Base-by-base conservation (phyloP, 2,329 filamentous ascomycete species). In the Botryosphaeria dothidea region DNA sequence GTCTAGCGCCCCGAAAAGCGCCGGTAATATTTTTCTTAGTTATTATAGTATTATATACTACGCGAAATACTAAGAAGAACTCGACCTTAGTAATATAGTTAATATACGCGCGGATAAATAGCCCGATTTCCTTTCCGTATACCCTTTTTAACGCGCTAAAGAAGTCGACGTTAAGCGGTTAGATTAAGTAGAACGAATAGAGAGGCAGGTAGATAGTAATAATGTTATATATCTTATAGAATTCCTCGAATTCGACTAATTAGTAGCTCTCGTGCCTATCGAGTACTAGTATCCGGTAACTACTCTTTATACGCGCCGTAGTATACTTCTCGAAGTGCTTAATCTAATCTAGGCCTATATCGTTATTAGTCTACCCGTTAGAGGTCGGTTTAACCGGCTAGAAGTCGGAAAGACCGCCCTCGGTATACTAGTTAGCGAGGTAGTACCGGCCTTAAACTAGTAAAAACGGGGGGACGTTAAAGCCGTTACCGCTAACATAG, bases 101-200 rank as follows among this genome's bases (percentile, higher is more conserved):
- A 38, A 75, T 71, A 64, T 68, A 41, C 38, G 61, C 58, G 52
- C 68, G 65, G n/a, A 73, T 72, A 49, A 73, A 71, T 4, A 57
- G 56, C 66, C 71, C 66, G 43, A 78, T 70, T 61, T 72, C 25
- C 31, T 68, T 38, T 45, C 72, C 51, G 61, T 78, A 77, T 63
- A 64, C 65, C 11, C 56, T 41, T 65, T 78, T 79, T 8, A 78
- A 66, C 25, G 71, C 66, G 36, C 66, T 65, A 69, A 80, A 80
- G 67, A 68, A 74, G 8, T 69, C 69, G 31, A 79, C 68, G 73
- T 80, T 70, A 48, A 80, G 73, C 58, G 73, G 75, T 68, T 81
- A 70, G 29, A 76, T 70, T n/a, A 76, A 43, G 68, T 79, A 68
- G 63, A 73, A 79, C 29, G 69, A 74, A 66, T 76, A 68, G 5